Base-by-base conservation (phyloP, 805 yeast genomes). In the Zygosaccharomyces kombuchaensis region DNA sequence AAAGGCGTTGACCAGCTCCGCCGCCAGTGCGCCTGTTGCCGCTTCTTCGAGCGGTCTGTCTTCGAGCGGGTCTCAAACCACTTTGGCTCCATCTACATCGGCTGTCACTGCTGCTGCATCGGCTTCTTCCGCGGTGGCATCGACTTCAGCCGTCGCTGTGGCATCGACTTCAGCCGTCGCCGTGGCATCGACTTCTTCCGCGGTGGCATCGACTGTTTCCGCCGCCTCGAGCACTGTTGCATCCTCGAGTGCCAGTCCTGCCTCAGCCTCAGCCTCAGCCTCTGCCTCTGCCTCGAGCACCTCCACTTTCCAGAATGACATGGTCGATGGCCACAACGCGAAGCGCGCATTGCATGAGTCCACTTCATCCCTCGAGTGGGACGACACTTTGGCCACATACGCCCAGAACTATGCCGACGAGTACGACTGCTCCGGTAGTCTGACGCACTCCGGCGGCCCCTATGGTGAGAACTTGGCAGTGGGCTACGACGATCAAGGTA, bases 401-500 rank as follows among this genome's bases (percentile, higher is more conserved):
- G 89, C 90, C 48, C 75, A 67, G 61, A 58, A 66, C 47, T 79
- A 76, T 57, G 85, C 87, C 29, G 74, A 69, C 44, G 52, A 66
- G 21, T 81, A 81, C 65, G 71, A 72, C 41, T 82, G 85, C 65
- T 69, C 73, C 49, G 77, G 79, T 35, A 58, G 64, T 34, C 68
- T 87, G 57, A 67, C 70, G 29, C 95, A 86, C 67, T 81, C 90
- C 16, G 77, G 77, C 40, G 87, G 87, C 30, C 75, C 77, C 26
- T 82, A 81, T 69, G 95, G 95, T 59, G 95, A 86, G 67, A 86
- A 86, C 73, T 71, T 86, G 56, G 95, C 90, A 36, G 73, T 80
- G 35, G 95, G 95, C 43, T 83, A 77, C 66, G 53, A 74, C 56
- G 60, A 68, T 48, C 67, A 78, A 9, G 65, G 64, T 32, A 73